phyloP scores from a whole-genome alignment of 2,329 filamentous ascomycete genomes.

The Scorias spongiosa region DNA sequence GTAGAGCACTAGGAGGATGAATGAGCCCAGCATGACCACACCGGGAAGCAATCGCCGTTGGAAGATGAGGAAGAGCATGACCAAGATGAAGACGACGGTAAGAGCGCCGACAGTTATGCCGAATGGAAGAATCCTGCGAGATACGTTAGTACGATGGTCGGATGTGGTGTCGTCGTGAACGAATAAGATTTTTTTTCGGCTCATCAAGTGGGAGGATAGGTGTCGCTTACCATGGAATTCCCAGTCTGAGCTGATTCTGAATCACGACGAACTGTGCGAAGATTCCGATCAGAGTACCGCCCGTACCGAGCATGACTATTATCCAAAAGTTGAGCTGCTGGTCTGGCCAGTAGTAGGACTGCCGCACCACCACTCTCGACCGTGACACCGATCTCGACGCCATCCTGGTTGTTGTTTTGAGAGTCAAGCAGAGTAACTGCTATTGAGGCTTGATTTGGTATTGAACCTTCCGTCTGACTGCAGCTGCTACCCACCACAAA shows the following conservation, averaged over 20 bases:
- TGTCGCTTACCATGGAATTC: conserved; percentile 42
- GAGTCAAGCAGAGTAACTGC: not conserved
- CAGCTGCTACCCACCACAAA: no score
- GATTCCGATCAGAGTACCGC: conserved; percentile 42
- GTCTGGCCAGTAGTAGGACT: conserved; percentile 50
- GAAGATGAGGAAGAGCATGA: conserved; percentile 41
- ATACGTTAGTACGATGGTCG: not conserved
- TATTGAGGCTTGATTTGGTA: no score
- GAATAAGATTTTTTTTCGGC: conserved; percentile 2
- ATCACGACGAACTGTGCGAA: conserved; percentile 45
- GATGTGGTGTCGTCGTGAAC: not conserved
- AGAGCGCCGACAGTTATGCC: conserved; percentile 43
- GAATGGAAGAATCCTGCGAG: conserved; percentile 46
- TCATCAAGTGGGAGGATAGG: conserved; percentile 1
- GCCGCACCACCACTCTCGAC: conserved; percentile 27
- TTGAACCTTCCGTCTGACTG: no score
- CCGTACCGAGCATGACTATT: conserved; percentile 44
- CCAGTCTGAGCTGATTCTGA: conserved; percentile 39
- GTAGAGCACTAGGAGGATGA: conserved; percentile 47
- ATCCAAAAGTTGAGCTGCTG: conserved; percentile 50
- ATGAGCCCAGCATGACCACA: conserved; percentile 43
- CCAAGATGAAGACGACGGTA: conserved; percentile 41
- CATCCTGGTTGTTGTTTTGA: conserved; percentile 10
- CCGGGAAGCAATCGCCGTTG: conserved; percentile 43
- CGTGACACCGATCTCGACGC: conserved; percentile 12